phyloP scores from a whole-genome alignment of 2,329 filamentous ascomycete genomes.

The Aureobasidium musti region DNA sequence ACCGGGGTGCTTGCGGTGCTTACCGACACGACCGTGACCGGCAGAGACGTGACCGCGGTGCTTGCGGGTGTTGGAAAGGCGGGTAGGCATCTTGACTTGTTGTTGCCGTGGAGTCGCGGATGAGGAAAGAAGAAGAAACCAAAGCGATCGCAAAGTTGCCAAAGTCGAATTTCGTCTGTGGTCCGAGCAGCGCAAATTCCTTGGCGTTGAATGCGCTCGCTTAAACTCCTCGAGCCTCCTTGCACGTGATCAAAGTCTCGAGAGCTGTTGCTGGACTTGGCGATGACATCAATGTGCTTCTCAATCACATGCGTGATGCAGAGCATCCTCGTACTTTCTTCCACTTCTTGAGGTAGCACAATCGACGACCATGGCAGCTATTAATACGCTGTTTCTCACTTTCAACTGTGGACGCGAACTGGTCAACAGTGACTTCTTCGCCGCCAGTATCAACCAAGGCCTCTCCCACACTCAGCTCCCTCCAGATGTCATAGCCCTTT shows the following conservation, averaged over 20 bases:
- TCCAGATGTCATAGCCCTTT: conserved; percentile 66
- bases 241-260: neutral
- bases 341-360: neutral
- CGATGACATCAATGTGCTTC: conserved; percentile 2
- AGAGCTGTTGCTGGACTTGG: neutral
- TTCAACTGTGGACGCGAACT: conserved; percentile 82
- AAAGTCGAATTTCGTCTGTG: conserved; percentile 25
- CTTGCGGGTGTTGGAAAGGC: conserved; percentile 75
- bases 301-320: conserved; percentile 16
- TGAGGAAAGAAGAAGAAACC: neutral
- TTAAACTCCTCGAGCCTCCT: neutral
- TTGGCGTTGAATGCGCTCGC: neutral
- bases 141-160: conserved; percentile 8
- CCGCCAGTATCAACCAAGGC: conserved; percentile 56
- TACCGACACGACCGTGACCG: conserved; percentile 97
- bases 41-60: conserved; percentile 96
- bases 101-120: conserved; percentile 26
- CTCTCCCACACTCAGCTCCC: conserved; percentile 53
- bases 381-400: conserved; percentile 77
- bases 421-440: conserved; percentile 70
- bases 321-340: neutral
- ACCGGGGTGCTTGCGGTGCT: conserved; percentile 90
- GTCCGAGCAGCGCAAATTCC: neutral
- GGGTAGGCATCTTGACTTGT: conserved; percentile 67
- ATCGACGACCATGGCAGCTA: conserved; percentile 40